A percentile compares a stretch with the other conserved stretches of the same genome.
Evolutionary conservation across 2,329 filamentous ascomycete genomes (phyloP).

Genomic region (Setomelanomma holmii): DNA sequence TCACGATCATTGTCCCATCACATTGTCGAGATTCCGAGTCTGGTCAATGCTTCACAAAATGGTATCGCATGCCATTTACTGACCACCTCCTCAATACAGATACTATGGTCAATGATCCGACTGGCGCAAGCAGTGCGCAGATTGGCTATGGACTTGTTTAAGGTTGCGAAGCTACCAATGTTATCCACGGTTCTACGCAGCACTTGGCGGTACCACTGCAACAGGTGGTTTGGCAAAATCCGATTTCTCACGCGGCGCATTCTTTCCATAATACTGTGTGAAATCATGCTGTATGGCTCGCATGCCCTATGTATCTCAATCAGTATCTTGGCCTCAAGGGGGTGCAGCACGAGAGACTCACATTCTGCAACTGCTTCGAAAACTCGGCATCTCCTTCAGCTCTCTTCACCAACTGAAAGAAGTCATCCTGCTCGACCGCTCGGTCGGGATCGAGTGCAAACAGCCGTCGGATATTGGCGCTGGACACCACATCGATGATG

Average conservation of each 20-base stretch:
- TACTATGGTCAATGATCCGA: neutral
- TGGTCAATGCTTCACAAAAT: no score
- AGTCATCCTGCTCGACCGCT: slow-evolving; percentile 46
- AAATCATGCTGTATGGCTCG: neutral
- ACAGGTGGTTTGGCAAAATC: neutral
- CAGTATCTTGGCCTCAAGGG: neutral
- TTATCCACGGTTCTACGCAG: neutral
- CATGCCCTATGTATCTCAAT: neutral
- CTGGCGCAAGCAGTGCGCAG: neutral
- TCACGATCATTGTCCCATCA: no score
- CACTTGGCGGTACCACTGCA: neutral
- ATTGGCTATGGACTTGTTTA: neutral
- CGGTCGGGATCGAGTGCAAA: slow-evolving; percentile 45
- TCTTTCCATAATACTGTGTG: neutral
- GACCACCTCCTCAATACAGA: neutral
- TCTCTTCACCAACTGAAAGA: slow-evolving; percentile 44
- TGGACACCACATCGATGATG: slow-evolving; percentile 17
- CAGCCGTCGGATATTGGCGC: slow-evolving; percentile 49
- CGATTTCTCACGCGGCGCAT: neutral
- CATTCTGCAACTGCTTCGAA: neutral
- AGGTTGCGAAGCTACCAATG: neutral
- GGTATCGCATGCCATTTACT: neutral
- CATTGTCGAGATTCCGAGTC: no score
- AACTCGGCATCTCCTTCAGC: slow-evolving; percentile 35
- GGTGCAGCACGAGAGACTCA: neutral